These are phyloP conservation scores for Skeletonema tropicum DNA, from an alignment of 108 stramenopile genomes.

Conservation along the genomic window DNA sequence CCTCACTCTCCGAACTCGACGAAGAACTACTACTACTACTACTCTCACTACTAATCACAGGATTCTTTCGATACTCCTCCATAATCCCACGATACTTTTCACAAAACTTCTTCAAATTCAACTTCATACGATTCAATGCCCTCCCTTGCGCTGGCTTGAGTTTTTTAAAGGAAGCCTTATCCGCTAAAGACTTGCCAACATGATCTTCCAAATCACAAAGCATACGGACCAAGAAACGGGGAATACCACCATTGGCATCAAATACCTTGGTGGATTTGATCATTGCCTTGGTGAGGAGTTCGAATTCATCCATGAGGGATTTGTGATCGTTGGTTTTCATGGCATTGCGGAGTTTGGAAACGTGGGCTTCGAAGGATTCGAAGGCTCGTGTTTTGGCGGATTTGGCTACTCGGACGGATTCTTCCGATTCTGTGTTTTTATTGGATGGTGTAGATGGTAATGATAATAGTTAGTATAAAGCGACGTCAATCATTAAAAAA, in stretches of 20 bases:
- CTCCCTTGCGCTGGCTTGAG: constrained; percentile 90
- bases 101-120: constrained; percentile 92
- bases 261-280: constrained; percentile 70
- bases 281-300: constrained; percentile 88
- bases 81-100: constrained; percentile 81
- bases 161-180: constrained; percentile 94
- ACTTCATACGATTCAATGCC: constrained; percentile 95
- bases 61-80: constrained; percentile 83
- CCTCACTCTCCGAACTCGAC: constrained; percentile 35
- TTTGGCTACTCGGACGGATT: constrained; percentile 96
- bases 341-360: constrained; percentile 75
- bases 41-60: constrained; percentile 46
- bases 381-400: constrained; percentile 90
- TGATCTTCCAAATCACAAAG: constrained; percentile 91
- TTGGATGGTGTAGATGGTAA: neutral
- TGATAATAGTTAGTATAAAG: neutral
- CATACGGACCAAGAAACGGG: constrained; percentile 82
- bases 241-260: constrained; percentile 77
- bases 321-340: constrained; percentile 83
- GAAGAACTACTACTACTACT: constrained; percentile 17
- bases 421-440: constrained; percentile 61
- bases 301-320: constrained; percentile 83
- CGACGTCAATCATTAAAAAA: neutral
- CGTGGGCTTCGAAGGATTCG: constrained; percentile 83
- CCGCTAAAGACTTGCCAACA: constrained; percentile 73